phyloP scores from a whole-genome alignment of 2,329 filamentous ascomycete genomes.

The Pyrenophora teres region DNA sequence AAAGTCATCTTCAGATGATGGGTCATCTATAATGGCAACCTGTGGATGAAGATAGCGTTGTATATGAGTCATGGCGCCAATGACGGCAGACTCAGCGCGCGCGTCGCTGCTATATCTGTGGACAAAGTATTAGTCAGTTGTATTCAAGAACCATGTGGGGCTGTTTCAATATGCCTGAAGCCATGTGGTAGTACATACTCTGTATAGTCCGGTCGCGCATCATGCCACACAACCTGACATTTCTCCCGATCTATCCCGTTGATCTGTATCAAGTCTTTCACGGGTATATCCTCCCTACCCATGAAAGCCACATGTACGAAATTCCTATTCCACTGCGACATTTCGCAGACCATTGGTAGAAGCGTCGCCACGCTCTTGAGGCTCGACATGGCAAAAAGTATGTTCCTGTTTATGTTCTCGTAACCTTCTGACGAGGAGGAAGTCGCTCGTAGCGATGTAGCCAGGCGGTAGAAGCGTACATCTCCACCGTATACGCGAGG shows the following conservation, averaged over 20 bases:
- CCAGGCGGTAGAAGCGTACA: conserved; percentile 70
- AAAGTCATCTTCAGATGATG: conserved; percentile 67
- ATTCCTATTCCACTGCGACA: conserved; percentile 71
- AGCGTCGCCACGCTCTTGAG: conserved; percentile 73
- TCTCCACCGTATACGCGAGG: conserved; percentile 65
- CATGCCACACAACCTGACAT: conserved; percentile 70
- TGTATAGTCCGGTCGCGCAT: conserved; percentile 79
- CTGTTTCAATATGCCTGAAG: neutral
- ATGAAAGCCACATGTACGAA: conserved; percentile 82
- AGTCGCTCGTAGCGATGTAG: conserved; percentile 61
- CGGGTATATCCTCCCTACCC: conserved; percentile 70
- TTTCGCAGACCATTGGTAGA: conserved; percentile 83
- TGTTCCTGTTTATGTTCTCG: conserved; percentile 64
- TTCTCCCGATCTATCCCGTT: conserved; percentile 73
- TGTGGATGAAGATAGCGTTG: conserved; percentile 76
- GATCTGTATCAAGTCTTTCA: conserved; percentile 71
- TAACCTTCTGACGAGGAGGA: conserved; percentile 61
- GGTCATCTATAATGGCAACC: conserved; percentile 73
- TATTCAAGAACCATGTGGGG: neutral
- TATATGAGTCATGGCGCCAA: conserved; percentile 72
- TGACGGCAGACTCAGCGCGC: conserved; percentile 69
- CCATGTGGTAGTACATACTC: conserved; percentile 37
- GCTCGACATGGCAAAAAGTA: conserved; percentile 79
- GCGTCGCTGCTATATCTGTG: conserved; percentile 64
- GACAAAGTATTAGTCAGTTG: neutral